Percentiles rank a stretch among this genome's conserved stretches.
Conservation (phyloP, 1,139 yeast genomes). For the Magnusiomyces clavatus region DNA sequence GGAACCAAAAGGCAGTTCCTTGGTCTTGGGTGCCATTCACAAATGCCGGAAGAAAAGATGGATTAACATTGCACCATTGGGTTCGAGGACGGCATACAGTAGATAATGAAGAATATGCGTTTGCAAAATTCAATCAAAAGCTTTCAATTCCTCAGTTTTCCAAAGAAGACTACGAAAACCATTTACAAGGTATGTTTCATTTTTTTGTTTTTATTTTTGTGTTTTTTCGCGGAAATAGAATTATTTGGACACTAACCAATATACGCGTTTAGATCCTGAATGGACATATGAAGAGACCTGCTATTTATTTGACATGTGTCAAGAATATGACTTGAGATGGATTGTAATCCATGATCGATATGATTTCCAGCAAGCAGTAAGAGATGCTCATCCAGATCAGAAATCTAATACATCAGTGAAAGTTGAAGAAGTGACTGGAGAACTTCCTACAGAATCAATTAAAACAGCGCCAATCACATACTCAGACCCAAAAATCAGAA, state of each 20-base stretch:
- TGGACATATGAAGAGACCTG: constrained; percentile 80
- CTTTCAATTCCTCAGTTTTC: constrained; percentile 65
- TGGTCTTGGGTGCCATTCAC: constrained; percentile 68
- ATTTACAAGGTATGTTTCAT: constrained; percentile 12
- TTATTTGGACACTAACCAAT: constrained; percentile 15
- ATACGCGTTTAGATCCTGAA: constrained; percentile 26
- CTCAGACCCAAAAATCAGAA: constrained; percentile 25
- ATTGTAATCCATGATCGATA: constrained; percentile 74
- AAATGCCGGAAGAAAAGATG: constrained; percentile 46
- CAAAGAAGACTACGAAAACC: constrained; percentile 52
- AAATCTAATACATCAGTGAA: constrained; percentile 1
- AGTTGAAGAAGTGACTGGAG: neutral
- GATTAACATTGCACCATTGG: constrained; percentile 68
- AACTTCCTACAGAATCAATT: constrained; percentile 4
- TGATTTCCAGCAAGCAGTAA: constrained; percentile 28
- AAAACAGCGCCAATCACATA: neutral
- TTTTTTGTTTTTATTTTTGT: neutral
- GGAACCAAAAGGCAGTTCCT: constrained; percentile 60
- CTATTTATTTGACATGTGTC: constrained; percentile 65
- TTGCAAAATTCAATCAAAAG: constrained; percentile 66
- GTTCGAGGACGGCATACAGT: constrained; percentile 63
- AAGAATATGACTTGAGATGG: constrained; percentile 80
- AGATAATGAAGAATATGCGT: constrained; percentile 45
- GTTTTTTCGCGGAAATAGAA: constrained; percentile 16
- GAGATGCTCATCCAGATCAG: constrained; percentile 14